Base-by-base conservation (phyloP, 495 filamentous ascomycete genomes). In the Penicillium parvum region DNA sequence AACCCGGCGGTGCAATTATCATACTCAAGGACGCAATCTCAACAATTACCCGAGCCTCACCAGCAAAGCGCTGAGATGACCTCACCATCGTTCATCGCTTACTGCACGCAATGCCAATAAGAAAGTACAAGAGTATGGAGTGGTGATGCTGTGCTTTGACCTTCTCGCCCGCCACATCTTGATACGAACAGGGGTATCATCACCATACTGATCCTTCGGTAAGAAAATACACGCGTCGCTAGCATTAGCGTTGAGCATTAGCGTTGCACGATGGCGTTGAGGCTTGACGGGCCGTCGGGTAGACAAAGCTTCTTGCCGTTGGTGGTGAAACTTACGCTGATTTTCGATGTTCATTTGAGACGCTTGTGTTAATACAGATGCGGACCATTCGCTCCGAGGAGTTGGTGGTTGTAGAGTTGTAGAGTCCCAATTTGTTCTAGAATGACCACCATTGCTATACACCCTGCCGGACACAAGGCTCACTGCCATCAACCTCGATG, bases 41-140 rank as follows among this genome's bases (percentile, higher is more conserved):
- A 42, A 19, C 15, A 40, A 40, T 47, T 47, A 47, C 14, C 44
- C 44, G 37, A 41, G 17, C n/a, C 16, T 10, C 4, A 5, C n/a
- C n/a, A n/a, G n/a, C n/a, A n/a, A n/a, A n/a, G n/a, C n/a, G n/a
- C n/a, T n/a, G n/a, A n/a, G n/a, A n/a, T n/a, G n/a, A n/a, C n/a
- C n/a, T n/a, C n/a, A n/a, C n/a, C n/a, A n/a, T n/a, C n/a, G n/a
- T n/a, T n/a, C n/a, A n/a, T n/a, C n/a, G n/a, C n/a, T n/a, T n/a
- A n/a, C n/a, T n/a, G n/a, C n/a, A n/a, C n/a, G n/a, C n/a, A n/a
- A n/a, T n/a, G n/a, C n/a, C n/a, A n/a, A 21, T 1, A 11, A 35
- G 16, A 35, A 27, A 27, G 11, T 6, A 5, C 16, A n/a, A 35
- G 10, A 35, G n/a, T n/a, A n/a, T n/a, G 28, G 1, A 8, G 7